Evolutionary conservation across 1,284 basidiomycete species (phyloP).

Genomic region (Caloboletus firmus): DNA sequence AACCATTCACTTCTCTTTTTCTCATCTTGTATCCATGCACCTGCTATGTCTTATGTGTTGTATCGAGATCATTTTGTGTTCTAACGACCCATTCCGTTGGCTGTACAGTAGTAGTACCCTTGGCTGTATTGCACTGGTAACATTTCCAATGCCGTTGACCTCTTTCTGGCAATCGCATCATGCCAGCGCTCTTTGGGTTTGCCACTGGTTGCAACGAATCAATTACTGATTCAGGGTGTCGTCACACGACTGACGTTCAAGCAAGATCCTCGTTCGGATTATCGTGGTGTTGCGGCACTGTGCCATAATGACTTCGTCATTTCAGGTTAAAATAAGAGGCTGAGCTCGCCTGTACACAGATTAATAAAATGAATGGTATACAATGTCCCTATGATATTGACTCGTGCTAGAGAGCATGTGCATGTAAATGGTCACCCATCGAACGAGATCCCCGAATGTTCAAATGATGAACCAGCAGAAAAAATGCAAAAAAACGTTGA

Average conservation of each 20-base stretch:
- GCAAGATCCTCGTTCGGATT: too few relatives aligned
- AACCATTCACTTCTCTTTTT: slow-evolving; percentile 5
- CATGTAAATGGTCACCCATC: background rate
- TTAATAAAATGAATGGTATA: background rate
- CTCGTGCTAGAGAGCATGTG: background rate
- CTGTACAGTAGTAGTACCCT: slow-evolving; percentile 14
- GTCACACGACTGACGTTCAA: too few relatives aligned
- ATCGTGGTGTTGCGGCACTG: too few relatives aligned
- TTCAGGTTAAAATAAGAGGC: too few relatives aligned
- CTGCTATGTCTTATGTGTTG: slow-evolving; percentile 9
- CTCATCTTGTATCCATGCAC: slow-evolving; percentile 19
- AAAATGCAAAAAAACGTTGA: background rate
- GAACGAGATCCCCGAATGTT: background rate
- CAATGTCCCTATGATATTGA: background rate
- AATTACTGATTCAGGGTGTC: too few relatives aligned
- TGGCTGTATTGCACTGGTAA: slow-evolving; percentile 2
- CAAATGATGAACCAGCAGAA: background rate
- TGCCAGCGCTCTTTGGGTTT: too few relatives aligned
- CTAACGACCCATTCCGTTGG: background rate
- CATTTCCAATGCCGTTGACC: too few relatives aligned
- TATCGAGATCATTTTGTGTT: slow-evolving; percentile 11
- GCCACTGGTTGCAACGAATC: too few relatives aligned
- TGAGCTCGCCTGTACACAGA: too few relatives aligned
- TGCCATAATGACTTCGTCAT: too few relatives aligned
- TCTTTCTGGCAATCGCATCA: too few relatives aligned